Evolutionary conservation across 1,139 yeast genomes (phyloP), one percentile per base, ranked within the genome.

Genomic region (Kurtzmaniella quercitrusa): DNA sequence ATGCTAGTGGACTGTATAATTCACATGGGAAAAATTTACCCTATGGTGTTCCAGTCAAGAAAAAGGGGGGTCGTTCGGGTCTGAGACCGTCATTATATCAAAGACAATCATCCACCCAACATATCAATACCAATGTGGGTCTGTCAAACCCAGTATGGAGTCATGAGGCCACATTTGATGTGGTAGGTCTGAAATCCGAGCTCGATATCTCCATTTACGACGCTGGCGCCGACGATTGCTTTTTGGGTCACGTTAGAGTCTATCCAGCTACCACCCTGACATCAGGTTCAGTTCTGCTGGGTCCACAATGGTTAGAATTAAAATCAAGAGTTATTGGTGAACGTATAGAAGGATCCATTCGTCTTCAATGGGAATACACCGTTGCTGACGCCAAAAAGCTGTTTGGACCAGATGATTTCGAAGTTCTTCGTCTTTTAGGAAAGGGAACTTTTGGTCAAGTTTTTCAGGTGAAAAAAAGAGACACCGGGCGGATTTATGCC

Each of bases 391-490:
- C 77, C 45, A 83, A 84, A 62, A 80, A 81, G 53, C 88, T 85
- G 53, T 89, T 85, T 58, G 96, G 96, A 1, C 98, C 98, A 5
- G 85, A 85, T 47, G 97, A 93, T 66, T 93, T 93, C 63, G 96
- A 91, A 59, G 87, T 91, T 16, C 77, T 93, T 55, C 77, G 96
- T 57, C 72, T 93, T 44, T 74, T 93, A 49, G 98, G 98, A 48
- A 90, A 89, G 60, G 98, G 98, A 42, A 93, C 98, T 0, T 93
- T 93, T 72, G 98, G 98, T 27, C 96, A 88, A 66, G 98, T 93
- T 36, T 93, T 85, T 65, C 98, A 91, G 66, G 98, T 93, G 40
- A 82, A 86, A 53, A 93, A 91, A 74, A 77, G 76, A 56, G 98
- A 91, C 59, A 89, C 95, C 3, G 80, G 81, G 46, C 78, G 97